phyloP scores from a whole-genome alignment of 768 basidiomycete species.

The Candolleomyces efflorescens region DNA sequence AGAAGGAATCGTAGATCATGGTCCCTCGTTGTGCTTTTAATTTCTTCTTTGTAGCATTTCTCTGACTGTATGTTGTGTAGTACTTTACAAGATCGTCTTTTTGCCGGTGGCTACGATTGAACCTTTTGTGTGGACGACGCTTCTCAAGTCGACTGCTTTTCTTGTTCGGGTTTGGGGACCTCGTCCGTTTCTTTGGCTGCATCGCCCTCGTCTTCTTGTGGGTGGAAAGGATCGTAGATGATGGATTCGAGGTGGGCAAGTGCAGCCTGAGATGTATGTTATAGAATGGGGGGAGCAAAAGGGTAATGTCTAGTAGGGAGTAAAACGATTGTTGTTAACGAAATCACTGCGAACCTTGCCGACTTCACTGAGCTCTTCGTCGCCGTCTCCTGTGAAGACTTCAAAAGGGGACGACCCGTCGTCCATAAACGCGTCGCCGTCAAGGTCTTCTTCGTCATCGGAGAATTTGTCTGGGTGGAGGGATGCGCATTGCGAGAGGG shows the following conservation, averaged over 20 bases:
- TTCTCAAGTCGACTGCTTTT: too few species aligned
- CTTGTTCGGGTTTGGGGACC: not conserved
- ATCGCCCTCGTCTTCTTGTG: slow-evolving; percentile 4
- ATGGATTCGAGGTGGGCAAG: slow-evolving; percentile 81
- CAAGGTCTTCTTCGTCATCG: slow-evolving; percentile 50
- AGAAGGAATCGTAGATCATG: not conserved
- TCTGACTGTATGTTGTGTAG: not conserved
- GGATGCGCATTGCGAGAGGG: slow-evolving; percentile 81
- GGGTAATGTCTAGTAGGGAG: slow-evolving; percentile 72
- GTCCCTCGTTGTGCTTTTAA: not conserved
- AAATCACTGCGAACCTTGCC: slow-evolving; percentile 95
- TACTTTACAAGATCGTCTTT: not conserved
- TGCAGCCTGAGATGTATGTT: slow-evolving; percentile 54
- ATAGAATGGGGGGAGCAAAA: slow-evolving; percentile 24
- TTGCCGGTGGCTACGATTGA: too few species aligned
- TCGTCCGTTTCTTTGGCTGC: not conserved
- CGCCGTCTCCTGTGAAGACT: slow-evolving; percentile 51
- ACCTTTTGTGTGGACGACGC: too few species aligned
- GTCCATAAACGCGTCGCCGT: slow-evolving; percentile 56
- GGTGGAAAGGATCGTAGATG: slow-evolving; percentile 49
- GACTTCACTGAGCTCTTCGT: slow-evolving; percentile 76
- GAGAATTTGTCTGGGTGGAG: slow-evolving; percentile 68
- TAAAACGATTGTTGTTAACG: slow-evolving; percentile 67
- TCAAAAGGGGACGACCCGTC: slow-evolving; percentile 45
- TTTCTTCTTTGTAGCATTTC: not conserved